Evolutionary conservation across 495 filamentous ascomycete species (phyloP).

Genomic region (Penicillium dipodomyicola): DNA sequence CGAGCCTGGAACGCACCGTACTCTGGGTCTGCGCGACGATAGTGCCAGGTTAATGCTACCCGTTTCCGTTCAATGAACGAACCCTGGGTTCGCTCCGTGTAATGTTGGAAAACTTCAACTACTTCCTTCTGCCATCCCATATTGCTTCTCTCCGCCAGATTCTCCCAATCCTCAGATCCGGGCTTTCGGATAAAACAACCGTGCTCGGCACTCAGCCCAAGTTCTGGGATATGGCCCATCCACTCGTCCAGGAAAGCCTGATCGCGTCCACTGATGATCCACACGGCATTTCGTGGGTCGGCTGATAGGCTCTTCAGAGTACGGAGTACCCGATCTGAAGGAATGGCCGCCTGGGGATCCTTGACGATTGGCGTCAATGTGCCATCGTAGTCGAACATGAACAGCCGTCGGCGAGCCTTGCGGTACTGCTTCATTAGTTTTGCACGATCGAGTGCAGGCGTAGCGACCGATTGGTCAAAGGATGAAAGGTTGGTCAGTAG

Average conservation of each 20-base stretch:
- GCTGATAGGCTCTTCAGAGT: slow-evolving; percentile 76
- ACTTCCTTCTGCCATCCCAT: slow-evolving; percentile 89
- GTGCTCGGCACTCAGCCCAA: slow-evolving; percentile 93
- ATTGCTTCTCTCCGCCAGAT: slow-evolving; percentile 74
- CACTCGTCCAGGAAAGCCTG: slow-evolving; percentile 83
- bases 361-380: slow-evolving; percentile 95
- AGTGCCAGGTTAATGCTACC: slow-evolving; percentile 95
- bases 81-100: slow-evolving; percentile 80
- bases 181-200: slow-evolving; percentile 89
- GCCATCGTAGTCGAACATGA: slow-evolving; percentile 99
- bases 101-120: slow-evolving; percentile 75
- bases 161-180: slow-evolving; percentile 71
- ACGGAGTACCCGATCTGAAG: slow-evolving; percentile 74
- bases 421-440: slow-evolving; percentile 69
- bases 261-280: slow-evolving; percentile 95
- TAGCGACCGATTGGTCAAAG: slow-evolving; percentile 69
- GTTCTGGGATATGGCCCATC: slow-evolving; percentile 76
- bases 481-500: slow-evolving; percentile 75
- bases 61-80: slow-evolving; percentile 91
- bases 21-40: slow-evolving; percentile 83
- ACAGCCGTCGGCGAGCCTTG: slow-evolving; percentile 68
- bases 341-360: slow-evolving; percentile 82
- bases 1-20: slow-evolving; percentile 71
- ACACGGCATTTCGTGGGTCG: slow-evolving; percentile 81
- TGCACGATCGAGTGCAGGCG: slow-evolving; percentile 73